Evolutionary conservation across 2,329 filamentous ascomycete species (phyloP).

Genomic region (Spiromastix sp.): DNA sequence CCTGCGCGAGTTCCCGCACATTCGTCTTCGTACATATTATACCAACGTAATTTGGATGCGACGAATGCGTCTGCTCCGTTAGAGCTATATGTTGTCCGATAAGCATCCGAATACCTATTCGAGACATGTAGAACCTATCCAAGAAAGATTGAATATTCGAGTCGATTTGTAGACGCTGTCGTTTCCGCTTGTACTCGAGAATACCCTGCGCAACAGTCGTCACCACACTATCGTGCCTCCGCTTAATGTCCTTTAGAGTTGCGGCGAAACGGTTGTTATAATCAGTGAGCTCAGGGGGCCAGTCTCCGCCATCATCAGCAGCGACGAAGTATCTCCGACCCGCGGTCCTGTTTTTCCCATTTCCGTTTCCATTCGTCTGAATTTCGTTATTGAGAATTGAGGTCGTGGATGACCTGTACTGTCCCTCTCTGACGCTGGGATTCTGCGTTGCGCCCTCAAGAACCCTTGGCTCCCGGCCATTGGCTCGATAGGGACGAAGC

Average conservation of each 20-base stretch:
- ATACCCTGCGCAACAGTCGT: slow-evolving; percentile 98
- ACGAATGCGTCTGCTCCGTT: slow-evolving; percentile 81
- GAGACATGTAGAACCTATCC: slow-evolving; percentile 99
- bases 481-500: slow-evolving; percentile 41
- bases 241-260: slow-evolving; percentile 86
- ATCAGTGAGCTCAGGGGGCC: slow-evolving; percentile 87
- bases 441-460: slow-evolving; percentile 80
- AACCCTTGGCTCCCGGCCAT: slow-evolving; percentile 52
- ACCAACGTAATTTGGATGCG: slow-evolving; percentile 88
- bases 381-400: slow-evolving; percentile 36
- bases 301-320: slow-evolving; percentile 76
- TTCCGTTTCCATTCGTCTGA: slow-evolving; percentile 29
- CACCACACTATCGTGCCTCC: slow-evolving; percentile 90
- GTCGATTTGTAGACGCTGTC: slow-evolving; percentile 97
- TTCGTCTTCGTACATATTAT: slow-evolving; percentile 99
- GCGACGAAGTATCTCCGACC: slow-evolving; percentile 77
- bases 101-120: slow-evolving; percentile 97
- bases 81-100: slow-evolving; percentile 97
- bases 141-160: slow-evolving; percentile 95
- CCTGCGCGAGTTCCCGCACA: slow-evolving; percentile 84
- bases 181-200: slow-evolving; percentile 91
- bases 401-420: slow-evolving; percentile 51
- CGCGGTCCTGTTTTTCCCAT: slow-evolving; percentile 42
- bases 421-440: slow-evolving; percentile 75
- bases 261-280: slow-evolving; percentile 89